Evolutionary conservation across 2,329 filamentous ascomycete genomes (phyloP).

Genomic region (Pseudogymnoascus sp.): DNA sequence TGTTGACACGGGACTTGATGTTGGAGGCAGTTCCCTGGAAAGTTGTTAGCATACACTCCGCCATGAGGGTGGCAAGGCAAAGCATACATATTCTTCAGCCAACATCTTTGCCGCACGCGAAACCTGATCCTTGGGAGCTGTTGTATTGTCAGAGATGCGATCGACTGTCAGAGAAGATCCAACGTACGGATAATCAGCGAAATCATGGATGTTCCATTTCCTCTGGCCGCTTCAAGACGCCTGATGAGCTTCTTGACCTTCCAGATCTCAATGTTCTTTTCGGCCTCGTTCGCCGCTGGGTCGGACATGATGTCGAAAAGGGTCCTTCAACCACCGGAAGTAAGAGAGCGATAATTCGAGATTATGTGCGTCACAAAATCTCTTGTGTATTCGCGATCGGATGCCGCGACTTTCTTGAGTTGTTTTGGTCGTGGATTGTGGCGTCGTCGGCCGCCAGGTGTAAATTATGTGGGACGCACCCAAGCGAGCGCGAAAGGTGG

Average conservation of each 20-base stretch:
- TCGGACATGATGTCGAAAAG: conserved; percentile 64
- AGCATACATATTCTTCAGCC: conserved; percentile 95
- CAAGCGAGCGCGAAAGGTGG: conserved; percentile 2
- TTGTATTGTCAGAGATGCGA: conserved; percentile 21
- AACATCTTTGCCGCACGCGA: conserved; percentile 98
- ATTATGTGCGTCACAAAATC: conserved; percentile 6
- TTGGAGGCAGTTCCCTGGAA: conserved; percentile 88
- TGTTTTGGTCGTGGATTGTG: conserved; percentile 7
- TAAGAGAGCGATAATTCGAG: not conserved
- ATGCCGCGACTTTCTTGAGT: conserved; percentile 1
- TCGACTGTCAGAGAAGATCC: conserved; percentile 17
- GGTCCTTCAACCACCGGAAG: conserved; percentile 6
- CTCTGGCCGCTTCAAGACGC: conserved; percentile 89
- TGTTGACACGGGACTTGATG: conserved; percentile 99
- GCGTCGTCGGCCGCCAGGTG: conserved; percentile 1
- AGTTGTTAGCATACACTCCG: conserved; percentile 20
- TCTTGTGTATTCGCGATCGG: conserved; percentile 2
- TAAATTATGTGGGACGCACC: conserved; percentile 5
- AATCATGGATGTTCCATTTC: conserved; percentile 99
- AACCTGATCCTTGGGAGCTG: conserved; percentile 95
- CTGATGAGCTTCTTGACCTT: conserved; percentile 99
- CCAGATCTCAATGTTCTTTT: conserved; percentile 93
- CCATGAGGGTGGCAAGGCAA: conserved; percentile 3
- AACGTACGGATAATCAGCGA: conserved; percentile 90
- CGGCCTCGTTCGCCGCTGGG: conserved; percentile 79